Evolutionary conservation across 2,329 filamentous ascomycete species (phyloP).

Genomic region (Claviceps digitariae): DNA sequence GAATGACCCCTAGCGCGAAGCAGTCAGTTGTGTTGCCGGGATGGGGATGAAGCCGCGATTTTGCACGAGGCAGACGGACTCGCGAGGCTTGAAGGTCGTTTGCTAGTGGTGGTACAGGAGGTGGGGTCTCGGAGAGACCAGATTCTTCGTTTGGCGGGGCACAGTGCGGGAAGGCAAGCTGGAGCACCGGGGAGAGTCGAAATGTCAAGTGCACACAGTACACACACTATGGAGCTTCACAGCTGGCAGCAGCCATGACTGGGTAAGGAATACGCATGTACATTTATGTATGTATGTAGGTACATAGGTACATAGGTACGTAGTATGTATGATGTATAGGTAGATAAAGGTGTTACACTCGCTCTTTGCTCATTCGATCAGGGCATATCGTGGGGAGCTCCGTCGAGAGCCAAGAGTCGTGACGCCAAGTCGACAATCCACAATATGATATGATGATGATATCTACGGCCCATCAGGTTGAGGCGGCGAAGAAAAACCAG

Average conservation of each 20-base stretch:
- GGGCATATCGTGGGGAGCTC: not conserved
- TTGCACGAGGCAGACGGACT: not conserved
- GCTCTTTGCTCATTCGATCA: too few relatives aligned
- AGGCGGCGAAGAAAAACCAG: slow-evolving; percentile 1
- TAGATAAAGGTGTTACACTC: too few relatives aligned
- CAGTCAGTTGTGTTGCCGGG: not conserved
- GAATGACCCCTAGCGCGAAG: not conserved
- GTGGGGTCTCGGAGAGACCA: not conserved
- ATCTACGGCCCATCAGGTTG: not conserved
- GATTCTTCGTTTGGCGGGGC: not conserved
- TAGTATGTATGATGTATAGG: too few relatives aligned
- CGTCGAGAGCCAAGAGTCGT: too few relatives aligned
- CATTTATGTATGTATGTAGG: too few relatives aligned
- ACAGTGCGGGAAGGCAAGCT: not conserved
- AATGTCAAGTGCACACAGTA: too few relatives aligned
- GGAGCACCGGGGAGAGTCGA: not conserved
- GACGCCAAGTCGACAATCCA: too few relatives aligned
- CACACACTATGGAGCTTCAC: too few relatives aligned
- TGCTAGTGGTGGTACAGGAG: not conserved
- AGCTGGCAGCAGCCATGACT: too few relatives aligned
- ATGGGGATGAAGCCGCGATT: not conserved
- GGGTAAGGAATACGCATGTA: too few relatives aligned
- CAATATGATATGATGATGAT: not conserved
- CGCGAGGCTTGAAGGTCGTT: not conserved
- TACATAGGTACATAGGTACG: too few relatives aligned